Conservation (phyloP, 2,329 filamentous ascomycete species). For the Calonectria crousiana region DNA sequence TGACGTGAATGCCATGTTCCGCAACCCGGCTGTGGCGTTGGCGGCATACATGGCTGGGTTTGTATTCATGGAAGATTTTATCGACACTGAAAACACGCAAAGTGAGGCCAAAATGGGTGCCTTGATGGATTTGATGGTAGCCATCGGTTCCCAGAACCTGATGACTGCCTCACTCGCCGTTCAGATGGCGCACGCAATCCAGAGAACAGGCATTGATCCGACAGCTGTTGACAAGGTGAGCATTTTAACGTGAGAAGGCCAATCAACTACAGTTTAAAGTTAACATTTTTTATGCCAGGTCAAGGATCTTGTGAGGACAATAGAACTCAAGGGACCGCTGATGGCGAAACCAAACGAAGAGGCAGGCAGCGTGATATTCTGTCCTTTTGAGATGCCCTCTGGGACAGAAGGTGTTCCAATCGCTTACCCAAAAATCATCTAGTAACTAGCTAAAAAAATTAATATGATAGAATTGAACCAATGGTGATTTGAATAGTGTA, state of each 20-base stretch:
- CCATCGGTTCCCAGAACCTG: constrained; percentile 73
- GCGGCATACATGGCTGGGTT: constrained; percentile 78
- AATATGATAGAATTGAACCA: neutral
- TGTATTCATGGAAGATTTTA: constrained; percentile 78
- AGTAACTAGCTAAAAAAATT: neutral
- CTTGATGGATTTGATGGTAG: constrained; percentile 74
- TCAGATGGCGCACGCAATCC: constrained; percentile 75
- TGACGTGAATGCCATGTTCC: constrained; percentile 55
- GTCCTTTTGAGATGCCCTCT: constrained; percentile 34
- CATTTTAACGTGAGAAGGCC: neutral
- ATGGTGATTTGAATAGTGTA: neutral
- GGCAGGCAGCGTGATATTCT: constrained; percentile 35
- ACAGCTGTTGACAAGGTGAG: constrained; percentile 39
- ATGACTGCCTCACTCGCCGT: constrained; percentile 77
- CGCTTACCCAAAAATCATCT: constrained; percentile 15
- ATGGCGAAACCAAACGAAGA: constrained; percentile 30
- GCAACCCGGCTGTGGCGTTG: constrained; percentile 79
- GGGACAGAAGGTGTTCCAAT: constrained; percentile 29
- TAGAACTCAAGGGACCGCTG: constrained; percentile 30
- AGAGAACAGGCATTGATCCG: constrained; percentile 50
- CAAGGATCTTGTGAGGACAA: constrained; percentile 27
- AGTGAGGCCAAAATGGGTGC: constrained; percentile 71
- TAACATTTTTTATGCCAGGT: constrained; percentile 25
- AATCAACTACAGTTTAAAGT: neutral
- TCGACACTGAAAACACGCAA: constrained; percentile 66